Evolutionary conservation across 495 filamentous ascomycete species (phyloP).

Genomic region (Penicillium verhagenii): DNA sequence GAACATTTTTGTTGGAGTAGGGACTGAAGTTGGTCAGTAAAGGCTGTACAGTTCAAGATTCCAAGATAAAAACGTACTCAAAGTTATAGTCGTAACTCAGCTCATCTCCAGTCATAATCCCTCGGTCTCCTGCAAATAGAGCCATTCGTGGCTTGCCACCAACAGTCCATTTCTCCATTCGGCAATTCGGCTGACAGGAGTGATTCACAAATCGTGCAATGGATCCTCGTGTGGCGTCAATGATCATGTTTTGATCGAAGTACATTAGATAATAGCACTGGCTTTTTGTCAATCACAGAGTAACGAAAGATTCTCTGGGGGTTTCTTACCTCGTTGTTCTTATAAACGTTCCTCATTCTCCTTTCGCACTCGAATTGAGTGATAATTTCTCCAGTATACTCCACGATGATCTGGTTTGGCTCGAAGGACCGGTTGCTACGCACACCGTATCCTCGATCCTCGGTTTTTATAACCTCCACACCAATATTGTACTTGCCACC

Average conservation of each 20-base stretch:
- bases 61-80: constrained; percentile 52
- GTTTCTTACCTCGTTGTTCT: constrained; percentile 76
- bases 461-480: constrained; percentile 90
- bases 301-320: not conserved
- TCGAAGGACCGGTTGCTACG: constrained; percentile 85
- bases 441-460: constrained; percentile 86
- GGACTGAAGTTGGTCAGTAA: constrained; percentile 41
- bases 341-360: constrained; percentile 88
- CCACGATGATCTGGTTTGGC: constrained; percentile 92
- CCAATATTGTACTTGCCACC: constrained; percentile 85
- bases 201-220: constrained; percentile 98
- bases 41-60: too few relatives aligned
- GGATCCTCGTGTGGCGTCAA: constrained; percentile 92
- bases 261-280: constrained; percentile 98
- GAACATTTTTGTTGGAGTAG: constrained; percentile 77
- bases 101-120: constrained; percentile 91
- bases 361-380: constrained; percentile 89
- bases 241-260: constrained; percentile 98
- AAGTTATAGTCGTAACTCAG: constrained; percentile 99
- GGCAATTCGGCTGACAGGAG: constrained; percentile 94
- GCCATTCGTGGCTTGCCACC: constrained; percentile 94
- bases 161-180: constrained; percentile 98
- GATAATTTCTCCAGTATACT: constrained; percentile 97
- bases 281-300: constrained; percentile 12
- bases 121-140: constrained; percentile 85